Base-by-base conservation (phyloP, 768 basidiomycete genomes). In the Vishniacozyma victoriae region DNA sequence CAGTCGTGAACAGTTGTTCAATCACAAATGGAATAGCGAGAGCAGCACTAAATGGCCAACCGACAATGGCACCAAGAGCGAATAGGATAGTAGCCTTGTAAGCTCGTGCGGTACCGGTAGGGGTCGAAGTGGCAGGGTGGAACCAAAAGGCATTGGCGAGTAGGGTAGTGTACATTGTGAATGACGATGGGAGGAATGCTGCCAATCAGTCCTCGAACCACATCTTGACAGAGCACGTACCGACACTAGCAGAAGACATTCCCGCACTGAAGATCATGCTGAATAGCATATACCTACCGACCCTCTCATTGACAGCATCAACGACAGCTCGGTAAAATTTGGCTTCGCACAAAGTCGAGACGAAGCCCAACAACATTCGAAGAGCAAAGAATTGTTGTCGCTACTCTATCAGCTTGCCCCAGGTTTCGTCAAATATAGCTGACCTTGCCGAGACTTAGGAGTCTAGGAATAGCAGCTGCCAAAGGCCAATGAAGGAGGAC, bases 151-250 rank as follows among this genome's bases (percentile, higher is more conserved):
- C 80, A 51, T 80, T 83, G 3, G 87, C 95, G 43, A 92, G 73
- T 53, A 83, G 80, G 36, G 80, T 82, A 44, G 85, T 80, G 72
- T 89, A 91, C 88, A 97, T 90, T 3, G 91, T 82, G 65, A 97
- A 96, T 11, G 91, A 84, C 14, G 93, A 96, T 0, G 93, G 91
- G 9, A 99, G 78, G 75, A 99, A 86, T 1, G 95, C 88, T 95
- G 54, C 14, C 5, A 26, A 38, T 15, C 22, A 29, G 15, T 15
- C 33, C 9, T 33, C 29, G 9, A 9, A n/a, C 29, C 29, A 33
- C 9, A 9, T 9, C 9, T 33, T n/a, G 29, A 33, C 29, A 9
- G 9, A 26, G 20, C 23, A 73, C 78, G 54, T 60, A 90, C 92
- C 82, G 40, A 85, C 76, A 41, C 90, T 79, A 3, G 93, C 85